Percentiles rank a stretch among this genome's conserved stretches.
phyloP scores from a whole-genome alignment of 768 basidiomycete species.

The Zangia roseola region DNA sequence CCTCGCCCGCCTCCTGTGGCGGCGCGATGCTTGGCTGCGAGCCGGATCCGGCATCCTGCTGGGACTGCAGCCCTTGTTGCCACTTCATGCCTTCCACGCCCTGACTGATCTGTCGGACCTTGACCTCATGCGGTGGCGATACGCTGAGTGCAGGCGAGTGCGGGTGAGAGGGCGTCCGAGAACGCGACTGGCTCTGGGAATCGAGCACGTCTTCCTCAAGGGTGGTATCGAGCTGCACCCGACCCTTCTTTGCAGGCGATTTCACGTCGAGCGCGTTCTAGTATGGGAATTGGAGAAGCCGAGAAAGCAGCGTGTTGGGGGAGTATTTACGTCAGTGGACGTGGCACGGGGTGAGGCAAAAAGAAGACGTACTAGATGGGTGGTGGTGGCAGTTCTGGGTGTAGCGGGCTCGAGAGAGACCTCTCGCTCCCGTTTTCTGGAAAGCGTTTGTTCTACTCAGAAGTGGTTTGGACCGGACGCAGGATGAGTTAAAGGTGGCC shows the following conservation, averaged over 20 bases:
- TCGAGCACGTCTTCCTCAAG: conserved; percentile 57
- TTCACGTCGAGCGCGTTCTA: conserved; percentile 41
- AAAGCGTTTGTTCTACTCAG: conserved; percentile 42
- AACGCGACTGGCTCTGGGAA: conserved; percentile 40
- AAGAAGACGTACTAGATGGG: conserved; percentile 34
- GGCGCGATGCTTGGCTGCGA: conserved; percentile 7
- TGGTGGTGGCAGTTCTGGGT: conserved; percentile 38
- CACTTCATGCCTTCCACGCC: conserved; percentile 78
- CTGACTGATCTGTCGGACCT: conserved; percentile 76
- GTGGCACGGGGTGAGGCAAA: conserved; percentile 11
- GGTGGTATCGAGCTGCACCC: conserved; percentile 58
- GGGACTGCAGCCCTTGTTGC: conserved; percentile 41
- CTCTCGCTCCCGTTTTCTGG: conserved; percentile 76
- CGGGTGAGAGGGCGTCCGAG: conserved; percentile 31
- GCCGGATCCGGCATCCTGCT: conserved; percentile 9
- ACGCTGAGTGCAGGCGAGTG: conserved; percentile 36
- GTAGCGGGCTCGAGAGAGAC: conserved; percentile 70
- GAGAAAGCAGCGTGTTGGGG: conserved; percentile 20
- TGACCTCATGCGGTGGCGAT: conserved; percentile 78
- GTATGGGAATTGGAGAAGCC: conserved; percentile 17
- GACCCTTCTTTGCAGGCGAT: conserved; percentile 77
- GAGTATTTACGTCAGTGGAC: conserved; percentile 28
- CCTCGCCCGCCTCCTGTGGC: conserved; percentile 6
- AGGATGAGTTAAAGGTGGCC: conserved; percentile 24
- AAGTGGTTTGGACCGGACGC: conserved; percentile 19